Evolutionary conservation across 768 basidiomycete genomes (phyloP).

Genomic region (Xanthoconium stramineum): DNA sequence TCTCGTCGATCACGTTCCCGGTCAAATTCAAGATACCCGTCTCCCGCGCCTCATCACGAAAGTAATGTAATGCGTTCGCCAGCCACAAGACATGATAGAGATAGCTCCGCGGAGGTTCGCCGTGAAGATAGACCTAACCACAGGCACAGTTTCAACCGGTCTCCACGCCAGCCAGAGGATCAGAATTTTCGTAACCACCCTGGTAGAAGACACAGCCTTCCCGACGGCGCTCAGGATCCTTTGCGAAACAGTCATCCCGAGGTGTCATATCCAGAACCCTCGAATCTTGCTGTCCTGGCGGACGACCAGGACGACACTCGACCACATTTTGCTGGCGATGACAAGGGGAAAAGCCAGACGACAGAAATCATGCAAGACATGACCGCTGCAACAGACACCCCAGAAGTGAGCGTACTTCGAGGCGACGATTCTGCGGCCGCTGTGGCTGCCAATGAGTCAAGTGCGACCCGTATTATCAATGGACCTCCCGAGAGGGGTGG

Average conservation of each 20-base stretch:
- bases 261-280: not conserved
- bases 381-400: not conserved
- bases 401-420: not conserved
- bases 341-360: constrained; percentile 8
- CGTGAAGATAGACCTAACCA: not conserved
- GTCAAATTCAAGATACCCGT: constrained; percentile 27
- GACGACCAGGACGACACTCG: not conserved
- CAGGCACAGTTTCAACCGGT: constrained; percentile 1
- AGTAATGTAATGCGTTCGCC: not conserved
- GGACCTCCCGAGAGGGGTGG: not conserved
- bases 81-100: not conserved
- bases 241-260: not conserved
- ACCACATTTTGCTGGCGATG: not conserved
- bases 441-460: not conserved
- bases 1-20: constrained; percentile 25
- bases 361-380: not conserved
- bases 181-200: not conserved
- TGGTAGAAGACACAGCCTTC: not conserved
- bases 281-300: not conserved
- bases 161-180: constrained; percentile 5
- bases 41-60: constrained; percentile 6
- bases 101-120: constrained; percentile 5
- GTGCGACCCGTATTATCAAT: not conserved
- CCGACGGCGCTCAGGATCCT: not conserved
- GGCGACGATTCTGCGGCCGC: constrained; percentile 2